These are phyloP conservation scores for Elaeagnus macrophylla DNA, from an alignment of 306 rosid genomes.

Conservation along the genomic window DNA sequence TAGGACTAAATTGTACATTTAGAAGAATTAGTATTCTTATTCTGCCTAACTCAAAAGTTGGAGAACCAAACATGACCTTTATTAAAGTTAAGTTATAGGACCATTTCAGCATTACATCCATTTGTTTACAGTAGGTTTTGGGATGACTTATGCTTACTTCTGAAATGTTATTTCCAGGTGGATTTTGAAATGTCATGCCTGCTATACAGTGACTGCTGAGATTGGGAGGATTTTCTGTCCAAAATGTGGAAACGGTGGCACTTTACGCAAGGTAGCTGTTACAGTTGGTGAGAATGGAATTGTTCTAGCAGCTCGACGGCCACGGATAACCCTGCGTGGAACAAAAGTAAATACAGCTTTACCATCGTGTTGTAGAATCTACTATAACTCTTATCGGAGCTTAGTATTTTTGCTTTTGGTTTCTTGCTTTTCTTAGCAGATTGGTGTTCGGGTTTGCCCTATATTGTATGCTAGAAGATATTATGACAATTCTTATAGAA, in stretches of 20 bases:
- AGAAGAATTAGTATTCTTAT: too few relatives aligned
- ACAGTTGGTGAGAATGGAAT: slow-evolving; percentile 94
- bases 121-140: too few relatives aligned
- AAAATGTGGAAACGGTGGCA: slow-evolving; percentile 97
- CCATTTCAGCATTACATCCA: too few relatives aligned
- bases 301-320: slow-evolving; percentile 60
- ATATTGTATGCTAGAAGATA: too few relatives aligned
- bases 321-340: slow-evolving; percentile 73
- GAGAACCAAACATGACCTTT: too few relatives aligned
- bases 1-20: too few relatives aligned
- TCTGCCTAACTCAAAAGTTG: too few relatives aligned
- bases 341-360: slow-evolving; percentile 53
- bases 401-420: not conserved
- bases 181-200: slow-evolving; percentile 92
- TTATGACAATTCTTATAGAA: too few relatives aligned
- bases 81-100: too few relatives aligned
- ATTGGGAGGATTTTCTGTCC: slow-evolving; percentile 88
- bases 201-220: slow-evolving; percentile 75
- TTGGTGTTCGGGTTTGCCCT: too few relatives aligned
- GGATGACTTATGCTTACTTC: slow-evolving; percentile 10
- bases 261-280: slow-evolving; percentile 93
- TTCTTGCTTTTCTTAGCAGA: not conserved
- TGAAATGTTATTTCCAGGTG: slow-evolving; percentile 46
- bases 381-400: not conserved
- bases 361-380: not conserved